Base-by-base conservation (phyloP, 257 asterid species). In the Fraxinus cuspidata region DNA sequence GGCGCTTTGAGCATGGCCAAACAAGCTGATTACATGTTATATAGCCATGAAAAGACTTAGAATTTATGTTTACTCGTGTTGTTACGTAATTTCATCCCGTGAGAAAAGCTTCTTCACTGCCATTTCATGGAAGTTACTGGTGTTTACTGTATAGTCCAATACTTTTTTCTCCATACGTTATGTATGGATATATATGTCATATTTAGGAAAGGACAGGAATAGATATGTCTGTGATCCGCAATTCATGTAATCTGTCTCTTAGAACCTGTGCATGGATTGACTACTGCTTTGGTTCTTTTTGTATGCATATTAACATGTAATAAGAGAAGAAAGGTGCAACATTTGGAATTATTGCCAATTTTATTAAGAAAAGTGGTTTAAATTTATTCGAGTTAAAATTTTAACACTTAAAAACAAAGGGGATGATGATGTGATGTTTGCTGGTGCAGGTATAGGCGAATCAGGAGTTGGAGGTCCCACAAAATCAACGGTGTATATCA, bases 401-500 rank as follows among this genome's bases (percentile, higher is more conserved):
- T 31, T 3, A 31, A 3, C 34, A 31, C 34, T 31, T 31, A 0
- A n/a, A n/a, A n/a, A 31, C 34, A 31, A 31, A 37, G 42, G 29
- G 67, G 72, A 74, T 78, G 84, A 49, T 80, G 87, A 89, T 84
- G 29, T 80, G 76, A 71, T 83, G 85, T 76, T 76, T 74, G 81
- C 23, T 16, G 90, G 87, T 83, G 85, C 74, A 86, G 94, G 84
- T 56, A 79, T 23, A 18, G 86, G 85, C 18, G 87, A 77, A 42
- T 3, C 47, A 25, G 91, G 68, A 23, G 32, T 49, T 37, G 78
- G 83, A 28, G 73, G 66, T 84, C 87, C 90, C 13, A 80, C 88
- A 2, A 91, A 80, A 83, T 87, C 94, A 27, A 93, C 92, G 63
- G 98, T 93, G 79, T 93, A 89, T 78, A 90, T 96, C 78, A 93